Percentiles rank a stretch among this genome's conserved stretches.
Conservation (phyloP, 352 stramenopile species). For the Albugo laibachii region DNA sequence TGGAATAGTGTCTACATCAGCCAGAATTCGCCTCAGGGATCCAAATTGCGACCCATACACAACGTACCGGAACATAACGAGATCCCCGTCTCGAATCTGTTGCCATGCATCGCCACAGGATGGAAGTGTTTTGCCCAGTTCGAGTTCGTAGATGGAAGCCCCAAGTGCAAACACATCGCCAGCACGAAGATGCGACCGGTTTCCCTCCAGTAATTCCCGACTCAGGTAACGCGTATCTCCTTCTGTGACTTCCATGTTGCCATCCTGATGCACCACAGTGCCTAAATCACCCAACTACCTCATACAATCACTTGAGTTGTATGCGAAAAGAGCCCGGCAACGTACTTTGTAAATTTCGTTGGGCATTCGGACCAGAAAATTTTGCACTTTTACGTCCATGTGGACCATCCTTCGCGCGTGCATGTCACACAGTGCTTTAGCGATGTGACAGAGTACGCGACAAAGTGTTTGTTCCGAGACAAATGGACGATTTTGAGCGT, state of each 20-base stretch:
- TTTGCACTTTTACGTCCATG: slow-evolving; percentile 78
- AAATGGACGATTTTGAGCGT: slow-evolving; percentile 28
- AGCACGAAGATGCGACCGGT: slow-evolving; percentile 43
- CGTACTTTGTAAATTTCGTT: slow-evolving; percentile 55
- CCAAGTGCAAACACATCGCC: slow-evolving; percentile 74
- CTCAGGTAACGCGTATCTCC: slow-evolving; percentile 76
- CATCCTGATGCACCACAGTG: slow-evolving; percentile 58
- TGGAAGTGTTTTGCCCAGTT: slow-evolving; percentile 38
- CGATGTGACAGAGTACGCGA: slow-evolving; percentile 55
- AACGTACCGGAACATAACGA: slow-evolving; percentile 47
- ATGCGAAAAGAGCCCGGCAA: no score
- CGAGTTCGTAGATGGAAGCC: slow-evolving; percentile 69
- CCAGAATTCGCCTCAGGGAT: not conserved
- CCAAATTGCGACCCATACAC: not conserved
- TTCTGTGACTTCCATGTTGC: slow-evolving; percentile 70
- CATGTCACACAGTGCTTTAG: slow-evolving; percentile 62
- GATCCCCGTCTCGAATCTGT: slow-evolving; percentile 66
- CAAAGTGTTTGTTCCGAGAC: slow-evolving; percentile 30
- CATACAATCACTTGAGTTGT: not conserved
- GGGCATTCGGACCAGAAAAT: slow-evolving; percentile 31
- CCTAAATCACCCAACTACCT: slow-evolving; percentile 46
- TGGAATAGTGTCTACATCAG: slow-evolving; percentile 49
- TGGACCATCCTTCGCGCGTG: slow-evolving; percentile 71
- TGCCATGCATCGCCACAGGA: slow-evolving; percentile 69
- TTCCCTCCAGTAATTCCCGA: slow-evolving; percentile 62